Percentiles rank a stretch among this genome's conserved stretches.
phyloP scores from a whole-genome alignment of 1,284 basidiomycete genomes.

The Sphaerobolus stellatus region DNA sequence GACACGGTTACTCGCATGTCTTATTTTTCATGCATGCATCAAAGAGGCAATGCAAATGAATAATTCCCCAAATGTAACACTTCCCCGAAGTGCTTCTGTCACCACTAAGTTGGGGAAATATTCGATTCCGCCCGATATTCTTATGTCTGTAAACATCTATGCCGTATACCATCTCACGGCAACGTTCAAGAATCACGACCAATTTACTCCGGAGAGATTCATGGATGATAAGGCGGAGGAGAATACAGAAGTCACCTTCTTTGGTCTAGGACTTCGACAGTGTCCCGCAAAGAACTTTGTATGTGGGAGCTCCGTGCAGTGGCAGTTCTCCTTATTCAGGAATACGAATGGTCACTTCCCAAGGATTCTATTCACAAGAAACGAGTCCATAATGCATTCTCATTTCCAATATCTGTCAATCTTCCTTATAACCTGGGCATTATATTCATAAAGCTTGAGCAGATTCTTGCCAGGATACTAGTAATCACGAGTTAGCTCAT shows the following conservation, averaged over 20 bases:
- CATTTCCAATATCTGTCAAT: slow-evolving; percentile 29
- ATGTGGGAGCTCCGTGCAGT: slow-evolving; percentile 33
- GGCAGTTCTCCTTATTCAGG: slow-evolving; percentile 27
- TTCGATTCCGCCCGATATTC: slow-evolving; percentile 23
- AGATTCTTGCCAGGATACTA: too few species aligned
- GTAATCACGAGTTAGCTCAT: too few species aligned
- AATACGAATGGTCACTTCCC: slow-evolving; percentile 31
- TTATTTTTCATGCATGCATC: slow-evolving; percentile 31
- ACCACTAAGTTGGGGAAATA: slow-evolving; percentile 15
- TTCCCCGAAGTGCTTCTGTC: slow-evolving; percentile 17
- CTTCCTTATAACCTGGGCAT: slow-evolving; percentile 25
- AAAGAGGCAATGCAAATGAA: slow-evolving; percentile 35
- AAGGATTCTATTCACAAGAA: slow-evolving; percentile 25
- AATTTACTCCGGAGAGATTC: slow-evolving; percentile 26
- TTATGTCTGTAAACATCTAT: slow-evolving; percentile 30
- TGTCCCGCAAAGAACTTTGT: slow-evolving; percentile 33
- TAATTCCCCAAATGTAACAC: slow-evolving; percentile 30
- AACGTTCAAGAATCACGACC: slow-evolving; percentile 19
- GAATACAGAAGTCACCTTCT: slow-evolving; percentile 2
- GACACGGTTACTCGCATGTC: slow-evolving; percentile 26
- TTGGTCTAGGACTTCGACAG: slow-evolving; percentile 24
- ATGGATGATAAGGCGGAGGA: slow-evolving; percentile 9
- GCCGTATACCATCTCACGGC: slow-evolving; percentile 29
- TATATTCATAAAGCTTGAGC: slow-evolving; percentile 16
- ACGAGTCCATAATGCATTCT: slow-evolving; percentile 30